phyloP scores from a whole-genome alignment of 116 monocot genomes.

The Dioscorea cayenensis region DNA sequence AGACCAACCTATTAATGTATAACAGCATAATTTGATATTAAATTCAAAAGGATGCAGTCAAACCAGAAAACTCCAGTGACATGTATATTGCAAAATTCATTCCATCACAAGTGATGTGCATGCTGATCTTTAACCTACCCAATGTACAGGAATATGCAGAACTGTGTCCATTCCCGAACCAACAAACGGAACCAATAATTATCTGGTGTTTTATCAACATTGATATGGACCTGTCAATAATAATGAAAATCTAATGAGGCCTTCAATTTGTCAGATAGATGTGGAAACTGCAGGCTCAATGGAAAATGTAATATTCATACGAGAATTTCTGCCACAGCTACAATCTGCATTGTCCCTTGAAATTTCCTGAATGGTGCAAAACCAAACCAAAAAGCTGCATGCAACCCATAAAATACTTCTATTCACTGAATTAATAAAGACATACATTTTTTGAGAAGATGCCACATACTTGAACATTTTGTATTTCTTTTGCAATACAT shows the following conservation, averaged over 20 bases:
- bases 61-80: background rate
- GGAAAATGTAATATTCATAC: slow-evolving; percentile 23
- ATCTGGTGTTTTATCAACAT: slow-evolving; percentile 41
- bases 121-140: slow-evolving; percentile 46
- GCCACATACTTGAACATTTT: slow-evolving; percentile 79
- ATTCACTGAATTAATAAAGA: slow-evolving; percentile 2
- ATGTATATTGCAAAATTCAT: too few relatives aligned
- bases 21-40: too few relatives aligned
- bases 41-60: background rate
- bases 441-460: background rate
- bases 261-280: background rate
- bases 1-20: background rate
- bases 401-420: background rate
- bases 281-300: background rate
- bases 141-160: slow-evolving; percentile 89
- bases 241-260: background rate
- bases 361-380: slow-evolving; percentile 63
- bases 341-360: slow-evolving; percentile 71
- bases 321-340: slow-evolving; percentile 60
- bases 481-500: slow-evolving; percentile 51
- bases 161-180: slow-evolving; percentile 72
- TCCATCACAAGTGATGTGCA: too few relatives aligned
- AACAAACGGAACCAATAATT: slow-evolving; percentile 71
- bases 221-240: slow-evolving; percentile 57
- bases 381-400: slow-evolving; percentile 1